These are phyloP conservation scores for Curvularia hawaiiensis DNA, from an alignment of 2,329 filamentous ascomycete species.

Conservation along the genomic window DNA sequence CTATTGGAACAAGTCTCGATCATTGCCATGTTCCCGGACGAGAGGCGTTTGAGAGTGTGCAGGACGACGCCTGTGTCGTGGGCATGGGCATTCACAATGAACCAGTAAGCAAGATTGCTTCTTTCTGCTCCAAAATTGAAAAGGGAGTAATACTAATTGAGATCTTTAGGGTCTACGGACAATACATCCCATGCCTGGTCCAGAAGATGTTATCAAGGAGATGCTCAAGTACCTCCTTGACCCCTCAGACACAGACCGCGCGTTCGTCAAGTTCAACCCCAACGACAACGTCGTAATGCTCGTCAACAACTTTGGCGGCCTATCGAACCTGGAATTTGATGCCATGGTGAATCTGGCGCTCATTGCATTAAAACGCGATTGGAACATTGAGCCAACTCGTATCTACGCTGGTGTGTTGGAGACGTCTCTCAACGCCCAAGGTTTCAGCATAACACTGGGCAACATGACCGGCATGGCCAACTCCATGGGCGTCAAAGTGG, in stretches of 20 bases:
- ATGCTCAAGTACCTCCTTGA: constrained; percentile 57
- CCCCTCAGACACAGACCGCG: constrained; percentile 54
- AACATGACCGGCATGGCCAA: constrained; percentile 56
- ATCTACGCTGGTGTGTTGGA: constrained; percentile 58
- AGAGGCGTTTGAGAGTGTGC: constrained; percentile 56
- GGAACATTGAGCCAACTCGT: constrained; percentile 55
- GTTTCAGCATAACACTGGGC: constrained; percentile 61
- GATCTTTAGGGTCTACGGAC: constrained; percentile 50
- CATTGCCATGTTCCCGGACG: constrained; percentile 60
- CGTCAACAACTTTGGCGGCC: constrained; percentile 57
- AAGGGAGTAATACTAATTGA: background rate
- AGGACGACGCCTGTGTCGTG: constrained; percentile 46
- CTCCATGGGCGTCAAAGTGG: constrained; percentile 45
- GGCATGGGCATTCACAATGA: constrained; percentile 60
- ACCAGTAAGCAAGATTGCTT: constrained; percentile 42
- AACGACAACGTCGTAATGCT: constrained; percentile 54
- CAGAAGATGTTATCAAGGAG: constrained; percentile 54
- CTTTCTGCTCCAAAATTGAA: background rate
- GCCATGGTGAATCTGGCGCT: constrained; percentile 53
- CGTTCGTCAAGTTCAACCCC: constrained; percentile 55
- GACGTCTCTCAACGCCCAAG: constrained; percentile 61
- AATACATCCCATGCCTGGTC: constrained; percentile 54
- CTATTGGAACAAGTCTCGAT: constrained; percentile 58
- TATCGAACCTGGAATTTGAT: constrained; percentile 55
- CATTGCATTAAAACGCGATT: constrained; percentile 51